Evolutionary conservation across 257 asterid species (phyloP), one percentile per base, ranked within the genome.

Genomic region (Thymus mandschuricus): DNA sequence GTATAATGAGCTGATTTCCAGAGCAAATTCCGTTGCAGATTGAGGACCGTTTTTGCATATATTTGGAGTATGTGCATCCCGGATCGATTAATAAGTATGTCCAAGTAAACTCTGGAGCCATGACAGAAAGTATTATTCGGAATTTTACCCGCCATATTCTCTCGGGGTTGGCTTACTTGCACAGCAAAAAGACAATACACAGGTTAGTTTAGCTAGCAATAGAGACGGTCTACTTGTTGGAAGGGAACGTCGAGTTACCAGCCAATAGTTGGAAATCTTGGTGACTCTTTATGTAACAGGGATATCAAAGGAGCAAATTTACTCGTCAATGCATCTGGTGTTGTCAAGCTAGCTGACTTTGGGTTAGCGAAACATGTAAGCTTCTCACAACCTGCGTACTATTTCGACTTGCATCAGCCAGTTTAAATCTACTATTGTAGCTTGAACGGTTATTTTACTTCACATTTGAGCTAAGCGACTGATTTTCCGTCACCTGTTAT

Each of bases 221-320:
- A 44, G 38, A 41, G n/a, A 11, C 64, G 29, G 28, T 65, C 63
- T 51, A 28, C 31, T 11, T 44, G 8, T 46, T 44, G 60, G 43
- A 40, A 12, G 46, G 57, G 43, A 63, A 56, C 9, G 50, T 0
- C 2, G 54, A 63, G 10, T 28, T 76, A 62, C 58, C 48, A 45
- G 66, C 33, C 1, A 64, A 28, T 15, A 33, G 27, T 10, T 50
- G 45, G 60, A 64, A 60, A 33, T 72, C 59, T 55, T 69, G 64
- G 33, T 69, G 72, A n/a, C 63, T 75, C 27, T 1, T 30, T 41
- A 63, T 73, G 27, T 61, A 76, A 48, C 77, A 92, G 98, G 88
- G 98, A 92, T 83, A 90, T 92, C 64, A 92, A 92, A 83, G 98
- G 98, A 69, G 87, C 98, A 10, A 92, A 92, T 79, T 86, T 92